Base-by-base conservation (phyloP, 2,329 filamentous ascomycete species). In the Sarocladiaceae sp. region DNA sequence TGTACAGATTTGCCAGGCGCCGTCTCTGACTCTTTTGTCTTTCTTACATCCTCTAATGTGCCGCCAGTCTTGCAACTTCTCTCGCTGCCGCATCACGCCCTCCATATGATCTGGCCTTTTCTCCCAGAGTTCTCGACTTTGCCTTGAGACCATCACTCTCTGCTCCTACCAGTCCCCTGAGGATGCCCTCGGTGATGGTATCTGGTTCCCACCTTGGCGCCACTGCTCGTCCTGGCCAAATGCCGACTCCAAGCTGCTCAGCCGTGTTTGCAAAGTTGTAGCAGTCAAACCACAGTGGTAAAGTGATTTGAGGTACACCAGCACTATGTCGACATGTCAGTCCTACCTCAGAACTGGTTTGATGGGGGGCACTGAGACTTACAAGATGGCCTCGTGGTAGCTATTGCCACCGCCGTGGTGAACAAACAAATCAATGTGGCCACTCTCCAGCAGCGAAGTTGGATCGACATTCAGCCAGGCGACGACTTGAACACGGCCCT, bases 301-400 rank as follows among this genome's bases (percentile, higher is more conserved):
- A 59, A 4, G 75, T 56, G 8, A 77, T 55, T 46, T 77, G 74
- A 3, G 73, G 70, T 8, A 72, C 62, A 3, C 73, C 73, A 18
- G 66, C 64, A 15, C 72, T 74, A 29, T 15, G 8, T n/a, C 25
- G 35, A 25, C 13, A 13, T 51, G 4, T 44, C 53, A 54, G 51
- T 42, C 12, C 47, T 35, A 28, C 37, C 7, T 47, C 33, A 25
- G n/a, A 3, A 11, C 8, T 49, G 6, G 20, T 3, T 18, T 37
- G 29, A 23, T 5, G 22, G 8, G 22, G 40, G 31, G 18, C 10
- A 17, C 25, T 10, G 20, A 51, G n/a, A 63, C 67, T 59, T 60
- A 74, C 73, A 60, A 62, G 50, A 75, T 58, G 5, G 70, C 70
- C 58, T 79, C 76, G 29, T 73, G 67, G 52, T 68, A 78, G 11